Evolutionary conservation across 768 basidiomycete species (phyloP).

Genomic region (Collybia sp.): DNA sequence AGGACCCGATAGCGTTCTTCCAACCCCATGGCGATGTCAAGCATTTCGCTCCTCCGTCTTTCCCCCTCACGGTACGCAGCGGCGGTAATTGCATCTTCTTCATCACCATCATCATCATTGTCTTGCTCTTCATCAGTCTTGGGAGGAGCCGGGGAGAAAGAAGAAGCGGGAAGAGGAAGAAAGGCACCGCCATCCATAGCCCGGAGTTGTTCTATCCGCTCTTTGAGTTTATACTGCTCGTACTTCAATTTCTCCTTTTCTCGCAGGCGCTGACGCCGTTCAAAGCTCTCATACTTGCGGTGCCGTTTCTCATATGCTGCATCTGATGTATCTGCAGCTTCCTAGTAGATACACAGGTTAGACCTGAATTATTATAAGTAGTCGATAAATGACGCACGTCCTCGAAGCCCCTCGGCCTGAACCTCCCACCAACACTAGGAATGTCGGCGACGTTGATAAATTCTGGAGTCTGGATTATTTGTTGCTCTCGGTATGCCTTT

Average conservation of each 20-base stretch:
- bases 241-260: constrained; percentile 92
- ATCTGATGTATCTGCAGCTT: constrained; percentile 71
- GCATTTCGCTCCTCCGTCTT: constrained; percentile 67
- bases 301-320: constrained; percentile 78
- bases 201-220: constrained; percentile 80
- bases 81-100: constrained; percentile 29
- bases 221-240: constrained; percentile 88
- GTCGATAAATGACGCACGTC: constrained; percentile 49
- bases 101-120: constrained; percentile 23
- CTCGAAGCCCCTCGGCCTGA: constrained; percentile 64
- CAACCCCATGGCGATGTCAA: constrained; percentile 57
- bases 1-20: constrained; percentile 75
- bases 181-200: constrained; percentile 72
- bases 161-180: constrained; percentile 52
- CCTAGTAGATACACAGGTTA: constrained; percentile 26
- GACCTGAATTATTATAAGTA: constrained; percentile 5
- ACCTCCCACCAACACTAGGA: constrained; percentile 58
- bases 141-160: constrained; percentile 41
- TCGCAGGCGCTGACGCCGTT: constrained; percentile 78
- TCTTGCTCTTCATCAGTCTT: constrained; percentile 17
- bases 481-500: constrained; percentile 62
- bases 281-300: constrained; percentile 81
- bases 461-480: constrained; percentile 75
- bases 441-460: constrained; percentile 44
- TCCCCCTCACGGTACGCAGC: constrained; percentile 58